phyloP scores from a whole-genome alignment of 768 basidiomycete species.

The Macrolepiota fuliginosa region DNA sequence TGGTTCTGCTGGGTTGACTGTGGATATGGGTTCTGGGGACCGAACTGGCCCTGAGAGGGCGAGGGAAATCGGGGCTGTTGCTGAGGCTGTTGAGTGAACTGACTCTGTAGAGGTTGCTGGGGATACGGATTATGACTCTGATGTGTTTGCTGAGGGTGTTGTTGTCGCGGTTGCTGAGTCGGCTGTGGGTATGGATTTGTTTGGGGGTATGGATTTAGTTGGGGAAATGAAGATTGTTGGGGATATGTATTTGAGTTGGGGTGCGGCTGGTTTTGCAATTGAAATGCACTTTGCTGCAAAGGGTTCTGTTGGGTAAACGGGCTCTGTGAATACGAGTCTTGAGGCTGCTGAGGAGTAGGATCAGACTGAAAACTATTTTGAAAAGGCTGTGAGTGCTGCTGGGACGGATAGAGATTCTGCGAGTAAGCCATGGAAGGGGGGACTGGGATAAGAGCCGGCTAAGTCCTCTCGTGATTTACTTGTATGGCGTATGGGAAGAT shows the following conservation, averaged over 20 bases:
- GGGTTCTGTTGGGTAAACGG: not conserved
- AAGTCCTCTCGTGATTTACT: conserved; percentile 12
- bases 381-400: not conserved
- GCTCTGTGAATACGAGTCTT: no score
- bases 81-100: not conserved
- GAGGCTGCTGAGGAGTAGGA: not conserved
- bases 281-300: not conserved
- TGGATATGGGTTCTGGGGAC: not conserved
- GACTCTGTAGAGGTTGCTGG: not conserved
- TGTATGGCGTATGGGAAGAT: conserved; percentile 10
- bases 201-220: not conserved
- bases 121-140: conserved; percentile 1
- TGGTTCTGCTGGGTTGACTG: conserved; percentile 1
- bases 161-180: not conserved
- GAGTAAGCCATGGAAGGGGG: conserved; percentile 9
- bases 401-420: not conserved
- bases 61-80: conserved; percentile 3
- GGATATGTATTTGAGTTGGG: not conserved
- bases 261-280: not conserved
- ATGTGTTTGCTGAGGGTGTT: not conserved
- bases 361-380: conserved; percentile 4
- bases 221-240: not conserved
- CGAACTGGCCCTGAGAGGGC: not conserved
- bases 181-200: not conserved
- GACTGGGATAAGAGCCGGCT: not conserved